Base-by-base conservation (phyloP, 371 early-diverging fungal species). In the Zopfochytrium polystomum region DNA sequence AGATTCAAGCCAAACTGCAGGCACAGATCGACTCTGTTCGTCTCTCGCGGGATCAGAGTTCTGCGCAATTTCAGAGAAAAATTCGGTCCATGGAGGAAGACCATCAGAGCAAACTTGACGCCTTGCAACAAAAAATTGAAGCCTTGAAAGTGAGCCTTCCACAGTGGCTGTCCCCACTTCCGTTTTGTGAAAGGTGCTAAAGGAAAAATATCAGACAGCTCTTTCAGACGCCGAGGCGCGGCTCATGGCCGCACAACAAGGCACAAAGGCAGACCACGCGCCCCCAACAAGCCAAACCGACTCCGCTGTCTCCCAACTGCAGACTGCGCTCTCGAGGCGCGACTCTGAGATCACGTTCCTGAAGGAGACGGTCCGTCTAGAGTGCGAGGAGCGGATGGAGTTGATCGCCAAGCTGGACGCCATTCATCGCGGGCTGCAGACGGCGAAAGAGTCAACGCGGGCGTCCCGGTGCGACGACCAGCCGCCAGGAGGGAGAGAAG, bases 301-400 rank as follows among this genome's bases (percentile, higher is more conserved):
- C 47, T 51, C 0, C 15, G 13, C 44, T 30, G 55, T 18, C 15
- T 33, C n/a, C 20, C 32, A 25, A 31, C 56, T 6, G 47, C 52
- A 34, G 55, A 27, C 38, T 9, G n/a, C 44, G 35, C 9, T 77
- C 9, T 15, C 62, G 20, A 59, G 66, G 47, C 48, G 61, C 18
- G 74, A 76, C 38, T 69, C 73, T 3, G 79, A 79, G 58, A 74
- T 79, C 42, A 52, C 52, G 23, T 79, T 79, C 49, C 52, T 80
- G 46, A 75, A 76, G 56, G 76, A 80, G 25, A 80, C 77, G 15
- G 71, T 80, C 9, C 59, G 74, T 35, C 27, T 75, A n/a, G 80
- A 80, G 55, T 80, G 80, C 53, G 80, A 80, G 54, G 80, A 80
- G 55, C 55, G 80, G 20, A 77, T 80, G 76, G 70, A 52, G 30